Evolutionary conservation across 2,329 filamentous ascomycete genomes (phyloP), one percentile per base, ranked within the genome.

Genomic region (Alternaria viburni): DNA sequence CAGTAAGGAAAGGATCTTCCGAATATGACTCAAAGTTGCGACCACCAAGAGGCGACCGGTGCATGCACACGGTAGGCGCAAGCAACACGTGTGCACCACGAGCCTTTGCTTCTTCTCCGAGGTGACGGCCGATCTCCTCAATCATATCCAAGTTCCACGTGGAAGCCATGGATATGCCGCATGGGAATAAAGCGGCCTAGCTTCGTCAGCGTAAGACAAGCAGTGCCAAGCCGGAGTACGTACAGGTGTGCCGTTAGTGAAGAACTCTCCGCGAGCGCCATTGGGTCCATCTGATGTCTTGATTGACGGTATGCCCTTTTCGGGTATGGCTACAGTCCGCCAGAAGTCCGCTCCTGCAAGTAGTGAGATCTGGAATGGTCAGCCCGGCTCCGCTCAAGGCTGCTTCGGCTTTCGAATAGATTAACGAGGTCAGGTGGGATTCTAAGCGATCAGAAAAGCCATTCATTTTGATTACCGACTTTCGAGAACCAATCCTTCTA

Each of bases 1-100:
- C 91, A 0, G 91, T 92, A 6, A 96, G 84, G 10, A 90, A 86
- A 0, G 92, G 92, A 69, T 96, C 93, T 77, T 96, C 93, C 0
- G 91, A 93, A 77, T 93, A 96, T 0, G 92, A 93, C 79, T 96
- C 93, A 69, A 96, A 96, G 67, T 93, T 93, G 63, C 93, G 86
- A 17, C 93, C 93, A n/a, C 92, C 92, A 0, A 96, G 84, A 0
- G 93, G 93, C 54, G 91, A 91, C 15, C 93, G 87, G 73, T 96
- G 92, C 84, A 93, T 90, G 81, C 92, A 93, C 32, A 93, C 89
- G 1, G 92, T 94, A 3, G 91, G 92, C 0, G 90, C 92, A 9
- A 95, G 85, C 5, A 94, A 83, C 32, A 94, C 86, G 63, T 93
- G 86, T 26, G 91, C 90, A 6, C 91, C 91, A 73, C 92, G 89